These are phyloP conservation scores for Domatiomyces catenatus DNA, from an alignment of 2,329 filamentous ascomycete species.

Conservation along the genomic window DNA sequence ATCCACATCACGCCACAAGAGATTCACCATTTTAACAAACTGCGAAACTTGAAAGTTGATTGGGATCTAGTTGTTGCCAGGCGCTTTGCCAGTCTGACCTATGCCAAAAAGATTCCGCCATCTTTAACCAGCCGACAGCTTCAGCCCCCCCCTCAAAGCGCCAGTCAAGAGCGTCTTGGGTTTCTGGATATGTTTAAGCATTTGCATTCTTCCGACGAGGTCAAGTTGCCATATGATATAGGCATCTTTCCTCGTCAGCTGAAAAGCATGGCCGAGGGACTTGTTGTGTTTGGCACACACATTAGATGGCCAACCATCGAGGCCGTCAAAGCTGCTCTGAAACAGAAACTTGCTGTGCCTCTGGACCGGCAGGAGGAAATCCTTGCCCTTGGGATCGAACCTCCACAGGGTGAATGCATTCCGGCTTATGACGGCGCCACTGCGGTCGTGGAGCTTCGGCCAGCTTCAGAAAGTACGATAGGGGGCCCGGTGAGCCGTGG, in stretches of 20 bases:
- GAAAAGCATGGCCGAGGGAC: slow-evolving; percentile 16
- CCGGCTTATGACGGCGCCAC: neutral
- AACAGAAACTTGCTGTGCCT: slow-evolving; percentile 12
- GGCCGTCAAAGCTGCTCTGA: slow-evolving; percentile 11
- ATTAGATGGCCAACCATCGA: slow-evolving; percentile 17
- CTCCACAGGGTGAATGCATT: neutral
- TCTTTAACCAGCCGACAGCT: neutral
- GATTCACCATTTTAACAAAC: slow-evolving; percentile 29
- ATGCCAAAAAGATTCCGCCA: slow-evolving; percentile 8
- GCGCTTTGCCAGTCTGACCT: slow-evolving; percentile 31
- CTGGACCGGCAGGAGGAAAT: slow-evolving; percentile 9
- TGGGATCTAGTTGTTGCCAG: slow-evolving; percentile 42
- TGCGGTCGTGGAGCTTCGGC: slow-evolving; percentile 9
- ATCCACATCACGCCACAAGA: slow-evolving; percentile 29
- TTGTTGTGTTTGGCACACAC: slow-evolving; percentile 17
- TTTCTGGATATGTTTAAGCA: neutral
- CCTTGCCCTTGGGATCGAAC: slow-evolving; percentile 6
- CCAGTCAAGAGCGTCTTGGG: neutral
- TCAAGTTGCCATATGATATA: slow-evolving; percentile 6
- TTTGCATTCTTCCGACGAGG: slow-evolving; percentile 2
- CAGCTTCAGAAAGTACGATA: slow-evolving; percentile 19
- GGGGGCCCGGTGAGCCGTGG: slow-evolving; percentile 41
- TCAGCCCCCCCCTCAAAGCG: neutral
- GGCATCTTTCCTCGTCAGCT: slow-evolving; percentile 11
- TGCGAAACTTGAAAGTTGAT: slow-evolving; percentile 37